Percentiles rank a stretch among this genome's conserved stretches.
Conservation (phyloP, 1,284 basidiomycete species). For the Pholiota adiposa region DNA sequence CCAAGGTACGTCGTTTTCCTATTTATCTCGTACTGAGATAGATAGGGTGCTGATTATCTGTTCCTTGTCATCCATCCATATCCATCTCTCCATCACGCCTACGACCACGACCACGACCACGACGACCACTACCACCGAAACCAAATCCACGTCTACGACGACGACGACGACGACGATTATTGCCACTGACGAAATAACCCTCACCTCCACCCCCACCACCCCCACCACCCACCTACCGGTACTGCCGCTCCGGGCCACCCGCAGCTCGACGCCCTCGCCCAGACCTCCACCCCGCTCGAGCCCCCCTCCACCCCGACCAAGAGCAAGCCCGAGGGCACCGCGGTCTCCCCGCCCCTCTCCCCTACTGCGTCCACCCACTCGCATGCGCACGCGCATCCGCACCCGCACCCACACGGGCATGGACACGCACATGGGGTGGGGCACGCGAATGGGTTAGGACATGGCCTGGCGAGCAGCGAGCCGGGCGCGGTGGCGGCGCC, state of each 20-base stretch:
- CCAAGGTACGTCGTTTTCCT: conserved; percentile 56
- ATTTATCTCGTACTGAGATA: too few species aligned
- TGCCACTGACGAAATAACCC: too few species aligned
- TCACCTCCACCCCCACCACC: too few species aligned
- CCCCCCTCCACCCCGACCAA: background rate
- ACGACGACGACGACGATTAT: too few species aligned
- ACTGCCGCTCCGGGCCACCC: too few species aligned
- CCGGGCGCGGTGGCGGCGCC: conserved; percentile 18
- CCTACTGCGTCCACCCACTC: background rate
- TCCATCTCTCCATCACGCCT: background rate
- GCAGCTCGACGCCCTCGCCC: conserved; percentile 1
- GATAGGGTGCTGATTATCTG: too few species aligned
- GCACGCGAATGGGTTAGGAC: too few species aligned
- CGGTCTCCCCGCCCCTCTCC: background rate
- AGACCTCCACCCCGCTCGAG: conserved; percentile 10
- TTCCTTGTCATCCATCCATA: background rate
- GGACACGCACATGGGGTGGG: conserved; percentile 24
- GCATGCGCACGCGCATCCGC: background rate
- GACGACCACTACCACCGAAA: too few species aligned
- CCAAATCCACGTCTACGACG: too few species aligned
- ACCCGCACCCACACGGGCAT: background rate
- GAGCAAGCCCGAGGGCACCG: background rate
- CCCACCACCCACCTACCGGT: too few species aligned
- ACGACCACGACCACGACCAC: too few species aligned
- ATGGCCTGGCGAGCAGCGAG: conserved; percentile 23